Conservation (phyloP, 2,329 filamentous ascomycete genomes). For the Xylaria sp. region DNA sequence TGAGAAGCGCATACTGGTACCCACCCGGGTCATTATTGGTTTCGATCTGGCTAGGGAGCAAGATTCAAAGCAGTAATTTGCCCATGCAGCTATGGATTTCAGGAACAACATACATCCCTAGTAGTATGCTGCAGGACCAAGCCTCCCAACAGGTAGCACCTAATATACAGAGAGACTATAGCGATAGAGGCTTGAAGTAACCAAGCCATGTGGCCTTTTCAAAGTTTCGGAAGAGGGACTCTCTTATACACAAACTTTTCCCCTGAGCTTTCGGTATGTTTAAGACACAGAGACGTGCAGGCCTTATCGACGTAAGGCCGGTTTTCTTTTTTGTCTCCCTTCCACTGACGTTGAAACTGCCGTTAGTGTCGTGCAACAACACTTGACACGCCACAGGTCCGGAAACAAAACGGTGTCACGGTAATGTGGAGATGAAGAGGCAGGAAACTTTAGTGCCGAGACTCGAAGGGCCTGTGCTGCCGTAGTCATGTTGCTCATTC, state of each 20-base stretch:
- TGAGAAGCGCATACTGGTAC: slow-evolving; percentile 30
- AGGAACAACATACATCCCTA: slow-evolving; percentile 25
- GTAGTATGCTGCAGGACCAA: slow-evolving; percentile 27
- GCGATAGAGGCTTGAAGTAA: slow-evolving; percentile 41
- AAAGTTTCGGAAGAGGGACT: slow-evolving; percentile 42
- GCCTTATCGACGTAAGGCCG: slow-evolving; percentile 34
- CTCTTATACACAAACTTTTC: slow-evolving; percentile 18
- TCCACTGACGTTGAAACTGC: slow-evolving; percentile 35
- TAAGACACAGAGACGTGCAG: slow-evolving; percentile 2
- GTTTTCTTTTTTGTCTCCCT: slow-evolving; percentile 23
- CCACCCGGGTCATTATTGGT: slow-evolving; percentile 27
- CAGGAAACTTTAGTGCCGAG: slow-evolving; percentile 30
- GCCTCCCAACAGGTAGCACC: slow-evolving; percentile 29
- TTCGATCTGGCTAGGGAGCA: slow-evolving; percentile 30
- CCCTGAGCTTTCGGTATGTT: not conserved
- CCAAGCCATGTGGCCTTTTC: slow-evolving; percentile 48
- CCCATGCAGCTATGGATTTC: slow-evolving; percentile 33
- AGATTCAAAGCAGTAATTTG: slow-evolving; percentile 34
- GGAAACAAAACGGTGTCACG: slow-evolving; percentile 41
- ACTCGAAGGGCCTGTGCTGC: slow-evolving; percentile 36
- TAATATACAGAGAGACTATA: slow-evolving; percentile 18
- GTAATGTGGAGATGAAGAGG: slow-evolving; percentile 39
- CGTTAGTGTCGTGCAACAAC: slow-evolving; percentile 37
- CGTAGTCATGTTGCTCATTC: slow-evolving; percentile 26
- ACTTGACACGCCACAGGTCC: slow-evolving; percentile 35